Evolutionary conservation across 106 monocot species (phyloP), one percentile per base, ranked within the genome.

Genomic region (Phalaenopsis equestris): DNA sequence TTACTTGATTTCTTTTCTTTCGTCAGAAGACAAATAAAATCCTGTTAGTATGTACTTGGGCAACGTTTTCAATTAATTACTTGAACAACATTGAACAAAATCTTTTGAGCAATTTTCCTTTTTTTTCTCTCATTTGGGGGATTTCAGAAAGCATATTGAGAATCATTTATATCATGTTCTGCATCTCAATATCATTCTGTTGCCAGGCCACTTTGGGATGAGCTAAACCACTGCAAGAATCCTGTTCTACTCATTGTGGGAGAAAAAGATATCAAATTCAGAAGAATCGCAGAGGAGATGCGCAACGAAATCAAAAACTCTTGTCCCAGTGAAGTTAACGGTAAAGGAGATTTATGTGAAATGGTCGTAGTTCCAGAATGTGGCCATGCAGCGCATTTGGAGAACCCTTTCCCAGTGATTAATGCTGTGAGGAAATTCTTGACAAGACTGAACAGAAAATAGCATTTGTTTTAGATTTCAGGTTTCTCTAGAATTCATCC

Each of bases 301-400:
- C 75, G 48, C 67, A 68, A 56, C 14, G 87, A 89, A 83, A 84
- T 88, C 42, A 73, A 49, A 41, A 78, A 15, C 5, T 7, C 17
- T 45, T 41, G 18, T 2, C 12, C 77, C 18, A 73, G 57, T 37
- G 45, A 78, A 12, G 45, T 23, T 67, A 8, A 15, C 55, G 64
- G 41, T 58, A 23, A 77, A 55, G 73, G 19, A 30, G 70, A 83
- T 46, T 57, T 86, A n/a, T 90, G 86, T 58, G 80, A 87, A 24
- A 76, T 88, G 65, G 9, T 92, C 3, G 78, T 90, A 43, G 80
- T 97, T 49, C 89, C 87, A 75, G 81, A 88, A 16, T 83, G 87
- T 68, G 97, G 97, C 41, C 94, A 97, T 85, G 92, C 92, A 4
- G 94, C 92, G 49, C 97, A 97, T 78, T 78, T 94, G 75, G 97